phyloP scores from a whole-genome alignment of 768 basidiomycete species.

The Gelatoporia subvermispora region DNA sequence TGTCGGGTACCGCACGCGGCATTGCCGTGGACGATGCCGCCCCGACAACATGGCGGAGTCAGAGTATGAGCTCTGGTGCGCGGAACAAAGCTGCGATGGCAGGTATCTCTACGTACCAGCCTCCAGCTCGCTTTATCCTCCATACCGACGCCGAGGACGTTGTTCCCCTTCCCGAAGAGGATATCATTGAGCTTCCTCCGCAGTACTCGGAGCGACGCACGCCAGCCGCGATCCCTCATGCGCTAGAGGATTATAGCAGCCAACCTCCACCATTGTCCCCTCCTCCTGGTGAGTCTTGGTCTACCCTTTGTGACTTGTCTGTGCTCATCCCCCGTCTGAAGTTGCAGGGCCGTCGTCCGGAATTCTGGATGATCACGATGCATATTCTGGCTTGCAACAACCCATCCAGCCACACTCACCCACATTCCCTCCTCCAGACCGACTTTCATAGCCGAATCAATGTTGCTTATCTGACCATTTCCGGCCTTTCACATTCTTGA shows the following conservation, averaged over 20 bases:
- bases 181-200: slow-evolving; percentile 70
- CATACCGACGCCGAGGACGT: slow-evolving; percentile 68
- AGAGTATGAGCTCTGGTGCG: slow-evolving; percentile 38
- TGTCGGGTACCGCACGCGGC: not conserved
- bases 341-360: not conserved
- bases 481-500: too few relatives aligned
- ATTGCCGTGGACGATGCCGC: slow-evolving; percentile 1
- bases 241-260: slow-evolving; percentile 2
- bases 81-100: slow-evolving; percentile 55
- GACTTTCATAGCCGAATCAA: too few relatives aligned
- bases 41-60: slow-evolving; percentile 2
- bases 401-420: not conserved
- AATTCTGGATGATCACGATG: not conserved
- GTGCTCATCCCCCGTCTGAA: not conserved
- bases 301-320: too few relatives aligned
- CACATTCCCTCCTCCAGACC: too few relatives aligned
- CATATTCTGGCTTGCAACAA: not conserved
- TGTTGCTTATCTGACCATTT: too few relatives aligned
- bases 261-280: not conserved
- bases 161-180: slow-evolving; percentile 40
- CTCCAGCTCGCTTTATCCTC: slow-evolving; percentile 52
- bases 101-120: slow-evolving; percentile 32
- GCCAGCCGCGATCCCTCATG: not conserved
- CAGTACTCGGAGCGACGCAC: slow-evolving; percentile 56
- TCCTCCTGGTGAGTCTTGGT: not conserved